Percentiles rank a stretch among this genome's conserved stretches.
phyloP scores from a whole-genome alignment of 345 rosid genomes.

The Rhodamnia rubescens region DNA sequence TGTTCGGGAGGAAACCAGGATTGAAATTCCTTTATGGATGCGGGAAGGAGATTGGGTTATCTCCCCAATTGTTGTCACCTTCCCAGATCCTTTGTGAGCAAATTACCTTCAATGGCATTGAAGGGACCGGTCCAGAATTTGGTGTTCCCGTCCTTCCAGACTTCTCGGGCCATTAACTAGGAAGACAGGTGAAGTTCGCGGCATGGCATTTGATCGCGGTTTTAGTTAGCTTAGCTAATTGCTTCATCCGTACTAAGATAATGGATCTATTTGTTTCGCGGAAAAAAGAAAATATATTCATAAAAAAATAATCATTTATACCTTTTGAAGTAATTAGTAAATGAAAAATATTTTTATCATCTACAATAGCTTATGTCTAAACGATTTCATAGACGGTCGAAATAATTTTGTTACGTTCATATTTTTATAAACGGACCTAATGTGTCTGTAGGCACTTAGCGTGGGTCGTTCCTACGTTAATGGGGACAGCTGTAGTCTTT shows the following conservation, averaged over 20 bases:
- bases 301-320: too few relatives aligned
- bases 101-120: background rate
- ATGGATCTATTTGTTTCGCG: too few relatives aligned
- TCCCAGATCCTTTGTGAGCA: background rate
- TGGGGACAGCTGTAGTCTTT: background rate
- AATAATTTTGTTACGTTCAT: too few relatives aligned
- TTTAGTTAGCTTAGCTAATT: background rate
- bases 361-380: too few relatives aligned
- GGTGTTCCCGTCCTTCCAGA: background rate
- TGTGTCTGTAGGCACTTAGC: background rate
- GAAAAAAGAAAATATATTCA: too few relatives aligned
- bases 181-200: background rate
- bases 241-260: background rate
- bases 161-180: background rate
- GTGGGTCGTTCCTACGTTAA: background rate
- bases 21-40: background rate
- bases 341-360: too few relatives aligned
- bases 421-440: too few relatives aligned
- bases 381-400: too few relatives aligned
- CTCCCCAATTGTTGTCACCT: background rate
- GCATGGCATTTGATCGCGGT: background rate
- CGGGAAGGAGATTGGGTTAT: background rate
- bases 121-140: background rate
- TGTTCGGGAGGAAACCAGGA: slow-evolving; percentile 5
- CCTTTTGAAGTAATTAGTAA: too few relatives aligned